Conservation (phyloP, 1,284 basidiomycete genomes). For the Porodaedalea pini region DNA sequence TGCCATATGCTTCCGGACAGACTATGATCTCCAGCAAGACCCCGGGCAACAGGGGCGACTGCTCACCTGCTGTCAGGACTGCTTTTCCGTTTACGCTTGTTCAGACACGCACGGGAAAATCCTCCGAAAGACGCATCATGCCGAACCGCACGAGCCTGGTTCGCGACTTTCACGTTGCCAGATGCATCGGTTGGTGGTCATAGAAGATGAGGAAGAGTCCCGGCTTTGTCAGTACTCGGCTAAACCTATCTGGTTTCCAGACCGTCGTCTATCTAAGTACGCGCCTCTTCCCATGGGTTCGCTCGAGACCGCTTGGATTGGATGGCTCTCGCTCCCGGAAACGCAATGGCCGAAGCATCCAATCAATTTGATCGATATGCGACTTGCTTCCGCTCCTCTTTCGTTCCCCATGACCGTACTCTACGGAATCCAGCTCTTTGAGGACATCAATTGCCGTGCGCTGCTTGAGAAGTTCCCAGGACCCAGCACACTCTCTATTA, state of each 20-base stretch:
- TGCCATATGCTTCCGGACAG: constrained; percentile 2
- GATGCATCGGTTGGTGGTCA: neutral
- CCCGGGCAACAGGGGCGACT: neutral
- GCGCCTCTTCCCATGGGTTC: neutral
- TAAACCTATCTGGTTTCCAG: neutral
- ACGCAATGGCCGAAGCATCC: neutral
- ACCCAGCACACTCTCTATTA: neutral
- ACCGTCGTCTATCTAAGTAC: neutral
- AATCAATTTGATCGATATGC: neutral
- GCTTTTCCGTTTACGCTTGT: neutral
- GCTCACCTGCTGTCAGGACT: neutral
- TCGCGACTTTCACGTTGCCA: neutral
- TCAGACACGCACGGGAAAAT: neutral
- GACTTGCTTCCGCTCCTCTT: neutral
- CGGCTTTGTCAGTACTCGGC: neutral
- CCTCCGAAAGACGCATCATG: neutral
- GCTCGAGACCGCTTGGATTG: neutral
- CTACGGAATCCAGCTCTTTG: constrained; percentile 5
- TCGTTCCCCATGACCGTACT: constrained; percentile 1
- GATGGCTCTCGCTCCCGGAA: neutral
- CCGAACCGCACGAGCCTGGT: neutral
- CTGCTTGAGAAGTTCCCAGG: neutral
- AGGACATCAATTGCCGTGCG: neutral
- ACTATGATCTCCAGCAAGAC: neutral
- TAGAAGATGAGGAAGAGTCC: neutral